Evolutionary conservation across 257 asterid genomes (phyloP).

Genomic region (Ballota nigra): DNA sequence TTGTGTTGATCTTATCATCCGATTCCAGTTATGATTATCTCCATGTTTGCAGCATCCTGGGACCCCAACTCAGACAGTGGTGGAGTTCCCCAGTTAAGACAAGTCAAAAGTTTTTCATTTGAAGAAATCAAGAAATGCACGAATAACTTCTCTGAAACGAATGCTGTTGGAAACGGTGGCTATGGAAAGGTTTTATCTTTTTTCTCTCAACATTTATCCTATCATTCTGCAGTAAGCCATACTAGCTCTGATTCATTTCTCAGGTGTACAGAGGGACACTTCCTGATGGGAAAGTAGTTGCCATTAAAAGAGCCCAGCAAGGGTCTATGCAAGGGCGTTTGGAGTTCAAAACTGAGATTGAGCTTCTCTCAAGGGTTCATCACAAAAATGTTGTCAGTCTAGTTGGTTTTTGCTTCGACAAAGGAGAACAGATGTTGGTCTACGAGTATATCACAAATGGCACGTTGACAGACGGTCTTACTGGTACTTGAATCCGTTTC

Average conservation of each 20-base stretch:
- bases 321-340: slow-evolving; percentile 71
- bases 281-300: slow-evolving; percentile 60
- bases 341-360: slow-evolving; percentile 95
- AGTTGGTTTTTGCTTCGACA: slow-evolving; percentile 77
- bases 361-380: slow-evolving; percentile 96
- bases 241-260: not conserved
- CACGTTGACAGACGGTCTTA: slow-evolving; percentile 76
- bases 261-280: slow-evolving; percentile 86
- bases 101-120: slow-evolving; percentile 63
- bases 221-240: not conserved
- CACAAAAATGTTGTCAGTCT: slow-evolving; percentile 79
- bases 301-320: slow-evolving; percentile 78
- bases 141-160: slow-evolving; percentile 61
- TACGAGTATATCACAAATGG: slow-evolving; percentile 81
- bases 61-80: slow-evolving; percentile 56
- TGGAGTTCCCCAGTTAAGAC: slow-evolving; percentile 73
- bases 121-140: slow-evolving; percentile 79
- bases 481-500: slow-evolving; percentile 43
- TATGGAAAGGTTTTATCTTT: slow-evolving; percentile 70
- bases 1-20: not conserved
- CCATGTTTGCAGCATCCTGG: slow-evolving; percentile 70
- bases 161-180: slow-evolving; percentile 75
- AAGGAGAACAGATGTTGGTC: slow-evolving; percentile 79
- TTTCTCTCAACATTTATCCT: not conserved
- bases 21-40: not conserved